Base-by-base conservation (phyloP, 352 stramenopile genomes). In the Globisporangium perplexum region DNA sequence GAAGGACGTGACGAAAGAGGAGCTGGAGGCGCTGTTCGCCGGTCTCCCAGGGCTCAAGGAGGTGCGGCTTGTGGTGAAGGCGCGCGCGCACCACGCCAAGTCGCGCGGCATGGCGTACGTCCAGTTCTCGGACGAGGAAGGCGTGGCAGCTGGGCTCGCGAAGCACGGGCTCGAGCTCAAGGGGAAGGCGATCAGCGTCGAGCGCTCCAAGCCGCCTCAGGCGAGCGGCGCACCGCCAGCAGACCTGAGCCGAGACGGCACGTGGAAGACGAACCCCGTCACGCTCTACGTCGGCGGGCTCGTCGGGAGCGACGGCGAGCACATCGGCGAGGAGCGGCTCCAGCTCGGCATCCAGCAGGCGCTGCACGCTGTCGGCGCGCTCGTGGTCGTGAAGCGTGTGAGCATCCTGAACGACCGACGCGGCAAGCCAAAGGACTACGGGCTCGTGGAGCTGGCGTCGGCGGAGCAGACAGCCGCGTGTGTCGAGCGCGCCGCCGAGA, bases 51-150 rank as follows among this genome's bases (percentile, higher is more conserved):
- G 59, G 0, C 60, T 90, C 23, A 72, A 74, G 30, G 74, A 87
- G 10, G 74, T 87, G 28, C 72, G 79, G 10, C 63, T 90, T 7
- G 71, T 90, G 2, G 72, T 81, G 15, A 90, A 90, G 47, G 66
- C 64, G 47, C 75, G 80, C 14, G 73, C 68, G 35, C 71, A 68
- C 41, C 75, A 77, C 24, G 54, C 76, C 11, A 86, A 86, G 57
- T 87, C 80, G 15, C 71, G 80, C 45, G 80, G 80, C 14, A 88
- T 90, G 74, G 80, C 80, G 31, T 90, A 90, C 51, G 74, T 88
- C 5, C 71, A 88, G 50, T 87, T 87, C 49, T 43, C 55, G 1
- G 63, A 85, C 41, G 74, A 79, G 8, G 36, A 47, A 8, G 77
- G 74, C 7, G 71, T 84, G 1, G 44, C 59, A 18, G 79, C 8